Evolutionary conservation across 1,139 yeast genomes (phyloP).

Genomic region (Kodamaea ohmeri): DNA sequence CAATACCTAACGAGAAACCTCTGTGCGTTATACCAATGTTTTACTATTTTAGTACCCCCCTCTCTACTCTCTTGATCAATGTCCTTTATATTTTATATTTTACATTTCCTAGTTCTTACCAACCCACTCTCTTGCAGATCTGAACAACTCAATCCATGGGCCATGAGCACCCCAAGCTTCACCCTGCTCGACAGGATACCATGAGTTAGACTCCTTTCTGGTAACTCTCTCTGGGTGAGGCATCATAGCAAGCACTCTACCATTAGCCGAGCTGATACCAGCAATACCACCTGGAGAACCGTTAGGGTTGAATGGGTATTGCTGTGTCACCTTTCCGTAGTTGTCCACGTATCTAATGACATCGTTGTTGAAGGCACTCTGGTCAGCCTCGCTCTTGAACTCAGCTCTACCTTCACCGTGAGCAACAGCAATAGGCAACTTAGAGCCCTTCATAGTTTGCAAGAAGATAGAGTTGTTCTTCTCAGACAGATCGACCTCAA

Average conservation of each 20-base stretch:
- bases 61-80: neutral
- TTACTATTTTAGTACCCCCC: too few relatives aligned
- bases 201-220: constrained; percentile 84
- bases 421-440: constrained; percentile 94
- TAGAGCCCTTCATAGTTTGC: constrained; percentile 87
- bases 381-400: constrained; percentile 48
- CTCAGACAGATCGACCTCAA: constrained; percentile 59
- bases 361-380: constrained; percentile 50
- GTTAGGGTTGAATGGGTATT: constrained; percentile 93
- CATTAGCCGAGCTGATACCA: constrained; percentile 86
- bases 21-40: too few relatives aligned
- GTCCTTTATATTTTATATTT: neutral
- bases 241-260: constrained; percentile 97
- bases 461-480: constrained; percentile 68
- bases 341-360: constrained; percentile 79
- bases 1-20: too few relatives aligned
- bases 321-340: constrained; percentile 78
- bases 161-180: constrained; percentile 69
- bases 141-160: constrained; percentile 94
- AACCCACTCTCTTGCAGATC: constrained; percentile 95
- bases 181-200: constrained; percentile 75
- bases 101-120: constrained; percentile 37
- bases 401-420: constrained; percentile 97
- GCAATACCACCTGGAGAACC: constrained; percentile 94
- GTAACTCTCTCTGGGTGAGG: constrained; percentile 98